Base-by-base conservation (phyloP, 148 eudicot species). In the Diospyros lotus region DNA sequence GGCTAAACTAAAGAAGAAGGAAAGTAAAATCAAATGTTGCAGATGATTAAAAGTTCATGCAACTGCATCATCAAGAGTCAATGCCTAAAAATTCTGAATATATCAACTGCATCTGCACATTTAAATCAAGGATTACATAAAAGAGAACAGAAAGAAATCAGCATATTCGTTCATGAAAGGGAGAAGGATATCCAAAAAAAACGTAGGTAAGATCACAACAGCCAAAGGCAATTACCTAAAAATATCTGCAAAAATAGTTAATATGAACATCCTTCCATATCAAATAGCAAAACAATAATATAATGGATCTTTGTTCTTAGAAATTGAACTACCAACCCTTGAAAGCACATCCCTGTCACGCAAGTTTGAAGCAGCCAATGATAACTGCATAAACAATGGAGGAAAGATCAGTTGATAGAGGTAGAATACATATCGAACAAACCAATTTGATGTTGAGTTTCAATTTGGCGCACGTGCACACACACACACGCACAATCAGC, bases 291-390 rank as follows among this genome's bases (percentile, higher is more conserved):
- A 73, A 18, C 73, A 64, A 75, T 15, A 9, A 39, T 64, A 64
- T 41, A 40, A 42, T 64, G 54, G 55, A 15, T 40, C 52, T 42
- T 65, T 63, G 39, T 43, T 51, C 38, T 6, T 68, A 15, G 52
- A 77, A 60, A 61, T 17, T 63, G 71, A 76, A 75, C 62, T 78
- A 65, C 93, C 74, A 81, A 94, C 99, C 99, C 93, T 93, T 68
- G 97, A 95, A 82, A 95, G 87, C 80, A 91, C 83, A 77, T 95
- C 97, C 54, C 88, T 82, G 73, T 95, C 90, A 74, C 89, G 89
- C 73, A 95, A 87, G 75, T 89, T 82, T 79, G 96, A 77, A 76
- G 94, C 97, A 58, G 99, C 89, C 60, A 95, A 72, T 51, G 99
- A 91, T 71, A 95, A 78, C 99, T 95, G 97, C 82, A 68, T 14